These are phyloP conservation scores for Crithidia mellificae DNA, from an alignment of 208 protist species.

Conservation along the genomic window DNA sequence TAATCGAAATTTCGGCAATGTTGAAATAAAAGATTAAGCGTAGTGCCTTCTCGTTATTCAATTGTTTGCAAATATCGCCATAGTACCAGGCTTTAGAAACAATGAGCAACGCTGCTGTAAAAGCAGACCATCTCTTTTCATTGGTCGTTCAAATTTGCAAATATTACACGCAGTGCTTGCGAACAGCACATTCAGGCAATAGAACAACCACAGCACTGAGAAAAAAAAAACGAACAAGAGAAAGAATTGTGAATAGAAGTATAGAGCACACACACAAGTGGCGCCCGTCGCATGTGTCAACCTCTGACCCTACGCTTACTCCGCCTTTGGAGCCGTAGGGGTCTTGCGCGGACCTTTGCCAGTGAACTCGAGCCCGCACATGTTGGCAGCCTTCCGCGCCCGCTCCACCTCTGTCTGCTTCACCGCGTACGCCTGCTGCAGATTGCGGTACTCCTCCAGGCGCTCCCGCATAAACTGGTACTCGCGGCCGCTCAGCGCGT, in stretches of 20 bases:
- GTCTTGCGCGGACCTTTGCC: constrained; percentile 41
- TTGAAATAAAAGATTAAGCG: too few relatives aligned
- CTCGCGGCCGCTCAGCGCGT: constrained; percentile 45
- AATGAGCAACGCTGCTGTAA: too few relatives aligned
- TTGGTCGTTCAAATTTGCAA: too few relatives aligned
- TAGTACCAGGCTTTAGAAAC: too few relatives aligned
- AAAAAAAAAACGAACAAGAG: too few relatives aligned
- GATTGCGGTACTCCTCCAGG: constrained; percentile 59
- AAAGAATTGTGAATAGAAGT: neutral
- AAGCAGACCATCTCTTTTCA: too few relatives aligned
- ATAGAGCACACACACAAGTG: neutral
- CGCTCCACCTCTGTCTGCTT: constrained; percentile 88
- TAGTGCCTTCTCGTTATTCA: too few relatives aligned
- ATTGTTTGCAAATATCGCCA: too few relatives aligned
- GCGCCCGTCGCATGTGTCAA: too few relatives aligned
- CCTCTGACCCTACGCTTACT: neutral
- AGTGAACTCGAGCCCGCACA: constrained; percentile 87
- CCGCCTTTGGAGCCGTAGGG: constrained; percentile 5
- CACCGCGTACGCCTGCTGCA: constrained; percentile 78
- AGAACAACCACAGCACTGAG: neutral
- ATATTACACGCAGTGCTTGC: neutral
- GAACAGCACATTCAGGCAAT: neutral
- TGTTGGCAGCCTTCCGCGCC: constrained; percentile 67
- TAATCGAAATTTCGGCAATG: too few relatives aligned
- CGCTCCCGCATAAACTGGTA: constrained; percentile 68